phyloP scores from a whole-genome alignment of 768 basidiomycete species.

The Mycena galopus region DNA sequence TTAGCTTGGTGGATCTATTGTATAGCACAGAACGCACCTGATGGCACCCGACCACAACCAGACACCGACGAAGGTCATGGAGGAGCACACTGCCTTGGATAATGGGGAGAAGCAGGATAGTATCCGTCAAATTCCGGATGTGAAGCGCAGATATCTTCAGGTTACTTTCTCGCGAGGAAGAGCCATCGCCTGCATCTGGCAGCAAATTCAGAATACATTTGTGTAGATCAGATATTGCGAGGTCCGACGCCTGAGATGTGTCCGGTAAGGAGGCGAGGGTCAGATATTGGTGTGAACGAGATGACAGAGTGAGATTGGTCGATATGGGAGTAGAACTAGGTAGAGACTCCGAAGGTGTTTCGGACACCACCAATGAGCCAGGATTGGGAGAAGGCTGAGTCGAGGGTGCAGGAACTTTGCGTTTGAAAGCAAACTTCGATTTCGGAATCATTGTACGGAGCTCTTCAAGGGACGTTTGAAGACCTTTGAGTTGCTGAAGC shows the following conservation, averaged over 20 bases:
- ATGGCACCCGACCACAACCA: slow-evolving; percentile 81
- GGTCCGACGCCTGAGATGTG: slow-evolving; percentile 57
- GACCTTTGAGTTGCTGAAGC: slow-evolving; percentile 71
- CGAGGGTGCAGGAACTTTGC: slow-evolving; percentile 43
- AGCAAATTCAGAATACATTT: slow-evolving; percentile 81
- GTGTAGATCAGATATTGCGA: slow-evolving; percentile 76
- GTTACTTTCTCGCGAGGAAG: slow-evolving; percentile 3
- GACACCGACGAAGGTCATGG: slow-evolving; percentile 71
- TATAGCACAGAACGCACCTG: slow-evolving; percentile 65
- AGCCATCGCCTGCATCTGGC: slow-evolving; percentile 32
- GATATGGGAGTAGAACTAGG: slow-evolving; percentile 26
- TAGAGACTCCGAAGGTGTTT: not conserved
- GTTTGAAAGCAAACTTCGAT: slow-evolving; percentile 79
- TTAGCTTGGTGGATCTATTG: not conserved
- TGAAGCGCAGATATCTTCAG: slow-evolving; percentile 70
- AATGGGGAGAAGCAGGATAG: slow-evolving; percentile 73
- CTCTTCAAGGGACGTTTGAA: slow-evolving; percentile 69
- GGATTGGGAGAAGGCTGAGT: slow-evolving; percentile 21
- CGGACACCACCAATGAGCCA: slow-evolving; percentile 17
- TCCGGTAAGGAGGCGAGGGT: slow-evolving; percentile 55
- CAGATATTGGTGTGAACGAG: slow-evolving; percentile 61
- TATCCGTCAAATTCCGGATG: slow-evolving; percentile 68
- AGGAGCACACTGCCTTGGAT: slow-evolving; percentile 82
- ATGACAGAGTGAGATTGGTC: slow-evolving; percentile 58
- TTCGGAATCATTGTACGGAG: slow-evolving; percentile 63